These are phyloP conservation scores for Annona squamosa DNA, from an alignment of 164 flowering plant genomes.

Conservation along the genomic window DNA sequence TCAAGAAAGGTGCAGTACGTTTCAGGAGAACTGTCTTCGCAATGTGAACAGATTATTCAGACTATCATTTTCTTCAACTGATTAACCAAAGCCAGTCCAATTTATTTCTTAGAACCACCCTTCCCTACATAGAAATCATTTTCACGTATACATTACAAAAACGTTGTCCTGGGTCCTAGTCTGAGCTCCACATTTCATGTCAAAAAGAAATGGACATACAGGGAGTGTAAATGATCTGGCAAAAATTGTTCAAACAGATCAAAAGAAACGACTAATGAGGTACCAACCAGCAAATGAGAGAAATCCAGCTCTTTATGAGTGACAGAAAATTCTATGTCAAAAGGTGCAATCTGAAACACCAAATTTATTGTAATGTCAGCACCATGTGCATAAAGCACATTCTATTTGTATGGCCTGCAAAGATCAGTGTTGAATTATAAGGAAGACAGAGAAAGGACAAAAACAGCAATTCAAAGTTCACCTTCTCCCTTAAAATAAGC, in stretches of 20 bases:
- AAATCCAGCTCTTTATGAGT: constrained; percentile 98
- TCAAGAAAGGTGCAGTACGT: no score
- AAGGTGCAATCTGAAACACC: constrained; percentile 78
- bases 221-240: not conserved
- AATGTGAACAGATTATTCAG: no score
- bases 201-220: not conserved
- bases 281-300: constrained; percentile 95
- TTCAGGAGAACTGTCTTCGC: no score
- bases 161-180: not conserved
- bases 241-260: not conserved
- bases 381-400: not conserved
- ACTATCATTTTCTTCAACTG: no score
- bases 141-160: no score
- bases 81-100: no score
- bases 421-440: not conserved
- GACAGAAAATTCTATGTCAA: constrained; percentile 93
- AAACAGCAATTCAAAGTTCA: constrained; percentile 13
- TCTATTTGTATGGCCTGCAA: not conserved
- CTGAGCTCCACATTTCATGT: not conserved
- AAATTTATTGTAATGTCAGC: not conserved
- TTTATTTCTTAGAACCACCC: no score
- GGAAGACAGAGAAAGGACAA: not conserved
- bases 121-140: no score
- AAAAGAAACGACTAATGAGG: constrained; percentile 1
- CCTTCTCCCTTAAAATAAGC: constrained; percentile 92